Percentiles rank a stretch among this genome's conserved stretches.
phyloP scores from a whole-genome alignment of 176 grass and related monocot species.

The Phragmites australis region DNA sequence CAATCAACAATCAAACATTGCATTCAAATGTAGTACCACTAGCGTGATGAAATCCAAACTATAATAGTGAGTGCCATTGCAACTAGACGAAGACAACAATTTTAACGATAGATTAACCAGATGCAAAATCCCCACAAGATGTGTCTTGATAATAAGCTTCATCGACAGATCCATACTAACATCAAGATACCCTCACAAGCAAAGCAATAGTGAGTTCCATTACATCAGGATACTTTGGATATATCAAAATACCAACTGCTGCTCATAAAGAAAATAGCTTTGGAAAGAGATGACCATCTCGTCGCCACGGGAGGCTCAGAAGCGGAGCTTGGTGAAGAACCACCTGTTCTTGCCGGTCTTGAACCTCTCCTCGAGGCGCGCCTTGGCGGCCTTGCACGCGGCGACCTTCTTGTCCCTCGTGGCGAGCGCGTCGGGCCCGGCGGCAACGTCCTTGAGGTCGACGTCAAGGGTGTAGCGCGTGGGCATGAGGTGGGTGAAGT shows the following conservation, averaged over 20 bases:
- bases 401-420: slow-evolving; percentile 58
- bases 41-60: background rate
- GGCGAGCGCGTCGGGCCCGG: slow-evolving; percentile 37
- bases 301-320: background rate
- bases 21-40: background rate
- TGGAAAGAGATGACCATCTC: slow-evolving; percentile 25
- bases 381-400: slow-evolving; percentile 66
- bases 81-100: background rate
- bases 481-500: slow-evolving; percentile 81
- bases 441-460: slow-evolving; percentile 59
- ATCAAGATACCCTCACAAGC: slow-evolving; percentile 4
- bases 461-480: slow-evolving; percentile 70
- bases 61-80: too few relatives aligned
- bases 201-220: background rate
- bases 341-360: slow-evolving; percentile 75
- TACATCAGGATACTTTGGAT: background rate
- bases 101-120: background rate
- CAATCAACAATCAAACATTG: background rate
- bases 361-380: slow-evolving; percentile 64
- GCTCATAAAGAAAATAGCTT: background rate
- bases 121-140: background rate
- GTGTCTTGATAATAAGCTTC: background rate
- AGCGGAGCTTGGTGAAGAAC: slow-evolving; percentile 77
- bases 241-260: background rate
- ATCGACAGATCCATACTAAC: slow-evolving; percentile 21